phyloP scores from a whole-genome alignment of 306 rosid species.

The Fragaria vesca region DNA sequence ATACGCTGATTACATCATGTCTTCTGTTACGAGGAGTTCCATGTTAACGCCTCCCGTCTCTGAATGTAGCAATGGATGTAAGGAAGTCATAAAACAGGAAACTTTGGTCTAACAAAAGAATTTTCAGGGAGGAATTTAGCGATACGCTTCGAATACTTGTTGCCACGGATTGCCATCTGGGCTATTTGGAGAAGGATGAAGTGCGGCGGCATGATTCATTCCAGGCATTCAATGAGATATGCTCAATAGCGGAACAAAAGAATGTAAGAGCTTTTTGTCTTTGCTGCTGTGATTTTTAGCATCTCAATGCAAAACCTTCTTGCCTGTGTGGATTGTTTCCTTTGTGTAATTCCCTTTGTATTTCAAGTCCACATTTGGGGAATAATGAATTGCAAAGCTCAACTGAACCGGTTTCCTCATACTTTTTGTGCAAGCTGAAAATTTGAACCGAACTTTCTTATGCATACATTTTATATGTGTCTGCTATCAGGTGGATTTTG shows the following conservation, averaged over 20 bases:
- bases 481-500: constrained; percentile 49
- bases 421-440: neutral
- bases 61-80: neutral
- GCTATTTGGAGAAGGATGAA: constrained; percentile 97
- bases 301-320: neutral
- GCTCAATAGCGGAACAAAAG: constrained; percentile 74
- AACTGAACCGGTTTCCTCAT: neutral
- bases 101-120: neutral
- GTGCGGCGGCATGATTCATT: constrained; percentile 90
- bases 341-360: neutral
- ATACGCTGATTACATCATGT: neutral
- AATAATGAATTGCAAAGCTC: neutral
- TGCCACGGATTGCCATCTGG: constrained; percentile 94
- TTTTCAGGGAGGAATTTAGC: constrained; percentile 55
- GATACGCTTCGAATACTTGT: constrained; percentile 76
- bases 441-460: neutral
- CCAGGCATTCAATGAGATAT: constrained; percentile 88
- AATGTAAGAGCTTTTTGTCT: constrained; percentile 25
- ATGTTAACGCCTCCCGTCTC: neutral
- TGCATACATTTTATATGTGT: neutral
- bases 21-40: neutral
- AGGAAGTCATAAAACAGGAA: neutral
- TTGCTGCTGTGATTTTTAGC: neutral
- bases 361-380: neutral
- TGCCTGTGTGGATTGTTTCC: neutral